phyloP scores from a whole-genome alignment of 108 stramenopile genomes.

The Cyclotella atomus region DNA sequence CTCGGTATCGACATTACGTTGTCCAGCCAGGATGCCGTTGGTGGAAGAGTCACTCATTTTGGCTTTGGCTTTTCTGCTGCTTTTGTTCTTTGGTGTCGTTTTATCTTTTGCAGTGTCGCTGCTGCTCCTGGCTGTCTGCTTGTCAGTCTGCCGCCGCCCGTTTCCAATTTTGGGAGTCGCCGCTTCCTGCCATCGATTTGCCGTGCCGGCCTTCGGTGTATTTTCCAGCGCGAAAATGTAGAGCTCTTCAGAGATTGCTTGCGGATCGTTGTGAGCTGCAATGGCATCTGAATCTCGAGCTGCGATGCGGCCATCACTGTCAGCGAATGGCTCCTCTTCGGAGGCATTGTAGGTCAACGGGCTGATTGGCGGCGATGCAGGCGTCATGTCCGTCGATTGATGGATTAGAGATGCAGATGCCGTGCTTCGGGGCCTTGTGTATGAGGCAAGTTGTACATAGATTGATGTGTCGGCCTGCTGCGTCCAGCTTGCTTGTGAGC shows the following conservation, averaged over 20 bases:
- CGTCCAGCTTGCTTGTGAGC: too few relatives aligned
- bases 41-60: background rate
- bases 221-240: too few relatives aligned
- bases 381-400: background rate
- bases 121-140: too few relatives aligned
- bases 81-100: background rate
- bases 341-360: conserved; percentile 8
- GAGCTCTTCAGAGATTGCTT: too few relatives aligned
- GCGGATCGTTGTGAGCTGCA: background rate
- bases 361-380: conserved; percentile 10
- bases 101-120: too few relatives aligned
- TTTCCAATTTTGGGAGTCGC: too few relatives aligned
- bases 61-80: background rate
- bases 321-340: background rate
- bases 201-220: too few relatives aligned
- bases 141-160: too few relatives aligned
- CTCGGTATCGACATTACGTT: background rate
- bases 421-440: background rate
- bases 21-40: background rate
- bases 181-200: too few relatives aligned
- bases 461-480: too few relatives aligned
- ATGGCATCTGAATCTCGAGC: background rate
- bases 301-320: background rate
- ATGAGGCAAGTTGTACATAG: too few relatives aligned
- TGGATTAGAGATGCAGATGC: background rate